These are phyloP conservation scores for Leptographium procerum DNA, from an alignment of 2,329 filamentous ascomycete species.

Conservation along the genomic window DNA sequence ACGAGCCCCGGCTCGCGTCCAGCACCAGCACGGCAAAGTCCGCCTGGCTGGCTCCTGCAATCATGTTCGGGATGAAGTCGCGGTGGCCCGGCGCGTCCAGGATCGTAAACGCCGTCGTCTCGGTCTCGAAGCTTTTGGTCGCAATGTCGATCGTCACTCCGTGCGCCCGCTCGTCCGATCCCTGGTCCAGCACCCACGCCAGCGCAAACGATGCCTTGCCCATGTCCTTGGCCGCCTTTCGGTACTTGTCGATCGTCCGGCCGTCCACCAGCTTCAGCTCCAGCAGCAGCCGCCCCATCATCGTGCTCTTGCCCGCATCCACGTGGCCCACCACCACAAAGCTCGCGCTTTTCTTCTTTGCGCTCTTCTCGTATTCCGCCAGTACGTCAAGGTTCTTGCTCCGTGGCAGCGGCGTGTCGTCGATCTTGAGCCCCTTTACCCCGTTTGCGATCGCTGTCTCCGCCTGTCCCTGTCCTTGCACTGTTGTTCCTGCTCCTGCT, in stretches of 20 bases:
- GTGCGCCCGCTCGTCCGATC: constrained; percentile 74
- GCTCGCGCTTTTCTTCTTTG: constrained; percentile 69
- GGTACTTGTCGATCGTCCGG: constrained; percentile 76
- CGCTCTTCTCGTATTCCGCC: constrained; percentile 64
- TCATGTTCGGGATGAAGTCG: constrained; percentile 99
- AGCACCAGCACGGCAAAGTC: constrained; percentile 94
- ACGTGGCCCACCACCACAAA: constrained; percentile 96
- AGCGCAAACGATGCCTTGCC: constrained; percentile 94
- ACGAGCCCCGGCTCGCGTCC: constrained; percentile 79
- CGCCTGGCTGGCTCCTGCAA: constrained; percentile 88
- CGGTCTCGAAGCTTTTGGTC: constrained; percentile 87
- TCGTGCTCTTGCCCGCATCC: constrained; percentile 91
- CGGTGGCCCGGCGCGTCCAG: constrained; percentile 88
- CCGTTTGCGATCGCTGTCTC: constrained; percentile 23
- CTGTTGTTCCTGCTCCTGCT: not conserved
- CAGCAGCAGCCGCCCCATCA: constrained; percentile 89
- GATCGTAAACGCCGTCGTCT: constrained; percentile 79
- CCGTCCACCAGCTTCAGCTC: constrained; percentile 84
- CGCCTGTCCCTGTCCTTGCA: constrained; percentile 9
- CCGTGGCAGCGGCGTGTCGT: constrained; percentile 45
- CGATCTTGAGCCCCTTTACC: constrained; percentile 28
- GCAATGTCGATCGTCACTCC: constrained; percentile 97
- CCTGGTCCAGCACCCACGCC: constrained; percentile 93
- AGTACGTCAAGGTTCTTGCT: constrained; percentile 79
- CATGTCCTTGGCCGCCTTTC: constrained; percentile 77